Base-by-base conservation (phyloP, 2,329 filamentous ascomycete genomes). In the Epichloe bromicola region DNA sequence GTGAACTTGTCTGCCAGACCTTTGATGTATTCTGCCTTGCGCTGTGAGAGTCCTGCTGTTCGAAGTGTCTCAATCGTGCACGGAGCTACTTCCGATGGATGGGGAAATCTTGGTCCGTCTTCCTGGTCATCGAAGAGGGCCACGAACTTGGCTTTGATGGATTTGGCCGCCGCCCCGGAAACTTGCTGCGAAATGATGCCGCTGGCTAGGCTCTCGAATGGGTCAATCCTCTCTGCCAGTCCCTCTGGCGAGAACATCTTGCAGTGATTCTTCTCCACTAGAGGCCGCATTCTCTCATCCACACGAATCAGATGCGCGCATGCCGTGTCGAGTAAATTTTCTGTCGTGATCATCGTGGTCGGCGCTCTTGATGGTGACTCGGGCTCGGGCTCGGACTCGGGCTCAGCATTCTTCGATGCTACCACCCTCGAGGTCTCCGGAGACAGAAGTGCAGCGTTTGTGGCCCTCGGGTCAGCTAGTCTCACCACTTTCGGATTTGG, bases 171-270 rank as follows among this genome's bases (percentile, higher is more conserved):
- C 5, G 89, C 88, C 17, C 91, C 89, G 1, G 89, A 95, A 19
- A 98, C 91, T 70, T 98, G 93, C 69, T 97, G 93, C 49, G 88
- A 89, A 60, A 97, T 95, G 63, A 98, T 96, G 48, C 89, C 86
- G 65, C 85, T 90, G 39, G 80, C 78, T 36, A 98, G 75, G 52
- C 80, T 83, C 59, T 85, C 83, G 62, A 96, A 98, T 0, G 93
- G 93, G 67, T 97, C 88, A 54, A 96, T 80, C 56, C 80, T 75
- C 66, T 96, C 88, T 30, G 83, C 80, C n/a, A 97, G 70, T 0
- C 89, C 88, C 55, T 85, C 83, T 0, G 88, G 78, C 1, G 83
- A 86, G 68, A 97, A 97, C 15, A 93, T 70, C 50, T 74, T 76
- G 66, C 91, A 97, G 54, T 78, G 79, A 61, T 95, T 77, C 52